A percentile compares a stretch with the other conserved stretches of the same genome.
These are phyloP conservation scores for Rhododendron griersonianum DNA, from an alignment of 148 eudicot genomes.

Conservation along the genomic window DNA sequence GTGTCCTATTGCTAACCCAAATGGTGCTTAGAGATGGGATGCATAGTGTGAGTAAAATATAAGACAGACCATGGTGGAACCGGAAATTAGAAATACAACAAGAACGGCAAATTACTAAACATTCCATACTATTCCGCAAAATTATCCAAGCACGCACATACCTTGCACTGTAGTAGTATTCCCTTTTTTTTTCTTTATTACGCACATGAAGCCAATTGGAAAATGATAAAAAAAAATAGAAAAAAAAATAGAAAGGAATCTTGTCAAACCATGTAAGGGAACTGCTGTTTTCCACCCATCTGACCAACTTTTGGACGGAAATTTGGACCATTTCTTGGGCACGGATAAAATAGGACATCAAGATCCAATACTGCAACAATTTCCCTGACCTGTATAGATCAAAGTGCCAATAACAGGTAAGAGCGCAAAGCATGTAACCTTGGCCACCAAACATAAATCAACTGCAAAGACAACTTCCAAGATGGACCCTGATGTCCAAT, in stretches of 20 bases:
- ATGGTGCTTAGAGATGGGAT: not conserved
- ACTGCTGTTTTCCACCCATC: conserved; percentile 93
- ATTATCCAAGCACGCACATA: not conserved
- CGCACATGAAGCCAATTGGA: not conserved
- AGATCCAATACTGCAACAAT: conserved; percentile 83
- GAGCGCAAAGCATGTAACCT: not conserved
- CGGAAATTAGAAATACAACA: not conserved
- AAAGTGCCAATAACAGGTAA: conserved; percentile 6
- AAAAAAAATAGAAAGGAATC: not conserved
- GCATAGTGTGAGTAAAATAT: not conserved
- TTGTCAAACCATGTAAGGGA: conserved; percentile 84
- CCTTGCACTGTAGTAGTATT: not conserved
- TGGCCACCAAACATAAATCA: not conserved
- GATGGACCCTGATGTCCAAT: not conserved
- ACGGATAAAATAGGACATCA: conserved; percentile 92
- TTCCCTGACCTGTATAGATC: conserved; percentile 71
- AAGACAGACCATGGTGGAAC: not conserved
- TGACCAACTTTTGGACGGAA: conserved; percentile 76
- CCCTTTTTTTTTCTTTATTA: not conserved
- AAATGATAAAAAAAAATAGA: not conserved
- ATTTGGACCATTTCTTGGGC: conserved; percentile 89
- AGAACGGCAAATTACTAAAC: not conserved
- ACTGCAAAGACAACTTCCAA: not conserved
- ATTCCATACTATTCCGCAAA: not conserved
- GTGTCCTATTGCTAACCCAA: not conserved